Conservation (phyloP, 257 asterid genomes). For the Solanum boliviense region DNA sequence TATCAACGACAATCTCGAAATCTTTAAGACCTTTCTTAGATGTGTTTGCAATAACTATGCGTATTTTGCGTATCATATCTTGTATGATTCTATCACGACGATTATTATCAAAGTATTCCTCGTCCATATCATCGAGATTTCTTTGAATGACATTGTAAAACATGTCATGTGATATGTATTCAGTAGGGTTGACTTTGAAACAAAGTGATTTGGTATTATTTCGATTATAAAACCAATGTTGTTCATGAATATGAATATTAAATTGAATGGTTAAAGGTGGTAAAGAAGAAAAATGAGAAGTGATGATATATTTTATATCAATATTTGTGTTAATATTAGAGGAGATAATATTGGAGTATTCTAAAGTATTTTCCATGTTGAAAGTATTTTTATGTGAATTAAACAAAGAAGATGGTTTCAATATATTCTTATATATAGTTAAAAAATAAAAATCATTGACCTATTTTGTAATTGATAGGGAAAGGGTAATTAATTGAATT, state of each 20-base stretch:
- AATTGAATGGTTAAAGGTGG: neutral
- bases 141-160: neutral
- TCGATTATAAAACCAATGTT: neutral
- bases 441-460: no score
- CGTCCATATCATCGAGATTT: neutral
- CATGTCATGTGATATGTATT: neutral
- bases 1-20: neutral
- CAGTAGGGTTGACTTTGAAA: neutral
- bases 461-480: neutral
- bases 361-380: neutral
- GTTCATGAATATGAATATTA: neutral
- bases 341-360: neutral
- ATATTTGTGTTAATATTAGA: neutral
- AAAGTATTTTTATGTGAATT: neutral
- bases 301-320: neutral
- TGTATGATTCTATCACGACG: neutral
- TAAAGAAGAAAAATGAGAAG: neutral
- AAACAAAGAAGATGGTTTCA: neutral
- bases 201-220: neutral
- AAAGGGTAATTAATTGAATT: neutral
- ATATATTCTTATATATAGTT: neutral
- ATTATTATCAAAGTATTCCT: neutral
- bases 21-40: neutral
- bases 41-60: fast-evolving
- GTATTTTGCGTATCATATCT: neutral